phyloP scores from a whole-genome alignment of 805 yeast species.

The Wickerhamiella alocasiicola region DNA sequence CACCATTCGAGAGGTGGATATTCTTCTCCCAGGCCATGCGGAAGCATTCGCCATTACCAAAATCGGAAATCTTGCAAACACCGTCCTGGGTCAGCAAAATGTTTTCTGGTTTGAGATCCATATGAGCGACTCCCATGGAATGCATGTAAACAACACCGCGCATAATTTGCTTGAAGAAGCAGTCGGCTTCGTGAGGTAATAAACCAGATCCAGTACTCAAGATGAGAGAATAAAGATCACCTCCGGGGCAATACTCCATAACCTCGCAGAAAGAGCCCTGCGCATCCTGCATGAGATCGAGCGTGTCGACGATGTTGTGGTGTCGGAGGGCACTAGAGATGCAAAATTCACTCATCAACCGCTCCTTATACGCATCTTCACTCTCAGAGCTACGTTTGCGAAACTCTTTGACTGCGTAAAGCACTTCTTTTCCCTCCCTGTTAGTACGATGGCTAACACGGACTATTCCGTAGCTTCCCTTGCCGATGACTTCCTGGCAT shows the following conservation, averaged over 20 bases:
- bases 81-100: slow-evolving; percentile 57
- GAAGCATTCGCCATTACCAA: slow-evolving; percentile 85
- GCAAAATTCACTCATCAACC: slow-evolving; percentile 84
- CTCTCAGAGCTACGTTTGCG: slow-evolving; percentile 49
- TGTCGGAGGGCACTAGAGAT: slow-evolving; percentile 66
- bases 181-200: slow-evolving; percentile 63
- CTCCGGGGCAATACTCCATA: slow-evolving; percentile 92
- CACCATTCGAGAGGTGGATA: slow-evolving; percentile 55
- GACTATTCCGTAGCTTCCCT: slow-evolving; percentile 90
- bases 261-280: slow-evolving; percentile 69
- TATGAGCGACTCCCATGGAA: slow-evolving; percentile 83
- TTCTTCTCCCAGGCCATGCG: slow-evolving; percentile 80
- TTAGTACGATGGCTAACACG: slow-evolving; percentile 60
- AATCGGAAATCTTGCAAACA: slow-evolving; percentile 61
- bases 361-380: slow-evolving; percentile 44
- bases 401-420: slow-evolving; percentile 70
- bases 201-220: slow-evolving; percentile 41
- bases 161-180: slow-evolving; percentile 76
- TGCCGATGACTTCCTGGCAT: slow-evolving; percentile 89
- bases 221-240: slow-evolving; percentile 57
- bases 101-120: slow-evolving; percentile 86
- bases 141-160: slow-evolving; percentile 79
- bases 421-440: slow-evolving; percentile 30
- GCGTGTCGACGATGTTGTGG: slow-evolving; percentile 63
- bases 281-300: slow-evolving; percentile 67